Conservation (phyloP, 331 rosid genomes). For the Cucumis variabilis region DNA sequence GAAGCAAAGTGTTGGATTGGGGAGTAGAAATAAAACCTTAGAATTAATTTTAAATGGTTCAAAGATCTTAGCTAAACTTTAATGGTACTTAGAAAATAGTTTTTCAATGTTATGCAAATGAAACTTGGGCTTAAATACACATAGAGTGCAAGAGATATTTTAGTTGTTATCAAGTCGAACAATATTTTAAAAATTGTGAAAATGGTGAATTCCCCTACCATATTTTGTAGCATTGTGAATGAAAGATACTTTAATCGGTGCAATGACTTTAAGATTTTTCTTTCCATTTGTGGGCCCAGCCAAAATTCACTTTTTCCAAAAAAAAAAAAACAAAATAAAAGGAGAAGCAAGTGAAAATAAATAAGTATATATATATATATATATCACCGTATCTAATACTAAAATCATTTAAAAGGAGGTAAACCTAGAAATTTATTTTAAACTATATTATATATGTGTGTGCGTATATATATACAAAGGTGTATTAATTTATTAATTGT, state of each 20-base stretch:
- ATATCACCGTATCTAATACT: no score
- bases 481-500: no score
- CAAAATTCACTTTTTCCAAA: no score
- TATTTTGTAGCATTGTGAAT: neutral
- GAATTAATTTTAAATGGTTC: neutral
- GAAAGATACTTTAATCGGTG: neutral
- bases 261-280: neutral
- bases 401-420: no score
- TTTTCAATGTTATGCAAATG: neutral
- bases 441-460: no score
- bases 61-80: neutral
- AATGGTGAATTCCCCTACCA: neutral
- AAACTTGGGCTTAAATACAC: neutral
- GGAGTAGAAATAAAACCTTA: neutral
- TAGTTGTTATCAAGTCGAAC: neutral
- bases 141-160: neutral
- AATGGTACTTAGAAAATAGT: neutral
- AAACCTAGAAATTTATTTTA: no score
- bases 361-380: no score
- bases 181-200: neutral
- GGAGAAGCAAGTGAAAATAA: no score
- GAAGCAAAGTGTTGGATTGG: neutral
- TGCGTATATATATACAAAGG: no score
- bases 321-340: no score
- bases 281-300: no score